These are phyloP conservation scores for Phytophthora melonis DNA, from an alignment of 352 stramenopile genomes.

Conservation along the genomic window DNA sequence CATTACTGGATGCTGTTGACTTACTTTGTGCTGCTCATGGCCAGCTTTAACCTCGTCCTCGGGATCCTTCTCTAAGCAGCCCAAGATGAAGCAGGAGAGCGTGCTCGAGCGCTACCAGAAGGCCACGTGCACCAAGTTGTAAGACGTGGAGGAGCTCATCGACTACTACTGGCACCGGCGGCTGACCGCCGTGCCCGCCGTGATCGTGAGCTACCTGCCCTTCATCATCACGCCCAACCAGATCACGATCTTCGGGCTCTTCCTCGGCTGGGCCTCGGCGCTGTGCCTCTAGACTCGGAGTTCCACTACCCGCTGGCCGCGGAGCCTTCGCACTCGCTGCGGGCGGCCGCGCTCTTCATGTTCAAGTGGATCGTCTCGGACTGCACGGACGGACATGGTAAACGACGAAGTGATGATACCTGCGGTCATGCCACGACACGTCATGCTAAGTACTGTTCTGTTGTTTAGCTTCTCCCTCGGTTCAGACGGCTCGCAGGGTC, in stretches of 20 bases:
- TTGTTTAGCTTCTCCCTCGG: conserved; percentile 29
- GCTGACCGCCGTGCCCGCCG: conserved; percentile 71
- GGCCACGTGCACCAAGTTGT: conserved; percentile 86
- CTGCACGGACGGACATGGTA: conserved; percentile 73
- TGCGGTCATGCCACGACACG: background rate
- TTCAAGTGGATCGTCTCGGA: conserved; percentile 90
- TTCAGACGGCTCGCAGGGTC: conserved; percentile 52
- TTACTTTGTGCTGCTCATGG: conserved; percentile 57
- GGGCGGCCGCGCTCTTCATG: conserved; percentile 68
- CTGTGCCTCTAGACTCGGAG: conserved; percentile 85
- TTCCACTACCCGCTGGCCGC: conserved; percentile 77
- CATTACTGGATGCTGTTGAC: conserved; percentile 52
- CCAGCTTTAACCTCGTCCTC: conserved; percentile 50
- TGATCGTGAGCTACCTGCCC: conserved; percentile 85
- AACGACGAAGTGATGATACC: background rate
- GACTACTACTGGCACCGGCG: conserved; percentile 89
- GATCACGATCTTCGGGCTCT: conserved; percentile 84
- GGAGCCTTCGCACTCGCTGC: conserved; percentile 64
- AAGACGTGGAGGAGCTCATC: conserved; percentile 87
- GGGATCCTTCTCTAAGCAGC: conserved; percentile 32
- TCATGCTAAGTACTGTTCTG: conserved; percentile 5
- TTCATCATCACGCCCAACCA: conserved; percentile 89
- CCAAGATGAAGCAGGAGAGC: conserved; percentile 35
- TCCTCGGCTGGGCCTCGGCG: conserved; percentile 72
- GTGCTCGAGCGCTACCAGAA: conserved; percentile 75